Evolutionary conservation across 495 filamentous ascomycete species (phyloP), one percentile per base, ranked within the genome.

Genomic region (Xanthoparmelia taractica): DNA sequence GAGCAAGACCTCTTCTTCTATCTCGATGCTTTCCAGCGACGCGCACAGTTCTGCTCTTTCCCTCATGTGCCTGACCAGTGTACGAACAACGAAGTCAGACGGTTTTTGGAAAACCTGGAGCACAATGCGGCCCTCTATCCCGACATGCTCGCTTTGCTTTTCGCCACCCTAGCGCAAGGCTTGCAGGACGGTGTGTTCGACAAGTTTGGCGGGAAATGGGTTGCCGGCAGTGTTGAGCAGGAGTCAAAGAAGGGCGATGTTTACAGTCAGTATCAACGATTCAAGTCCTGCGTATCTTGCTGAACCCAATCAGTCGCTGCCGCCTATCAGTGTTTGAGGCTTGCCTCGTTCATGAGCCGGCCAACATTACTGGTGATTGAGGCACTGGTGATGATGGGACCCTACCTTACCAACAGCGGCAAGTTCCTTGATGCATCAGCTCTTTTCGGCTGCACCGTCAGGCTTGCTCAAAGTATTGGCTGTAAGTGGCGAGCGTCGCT

Each of bases 341-440:
- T 80, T n/a, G 73, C 73, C 8, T 78, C 78, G 31, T 80, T 79
- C 47, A 72, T 78, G 31, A 79, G 75, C 43, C 74, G 78, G 11
- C 78, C 78, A 7, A 76, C 75, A 0, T 41, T 78, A 40, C 71
- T 78, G 27, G 72, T 69, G 10, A 73, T 80, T 7, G 75, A 80
- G 52, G 66, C 78, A 0, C 62, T 80, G 27, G 68, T 80, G 1
- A 79, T 80, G 45, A 66, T 80, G 1, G 78, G 77, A 4, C 77
- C 78, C 29, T 77, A 76, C n/a, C 58, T 80, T 13, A 78, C 78
- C 36, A 79, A 80, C 41, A 75, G 71, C 66, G 78, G 78, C 6
- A 78, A 79, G 59, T 80, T 79, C 2, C 74, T 80, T 37, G 78
- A 79, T 55, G 76, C 78, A 8, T 80, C 77, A 74, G 78, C 77